Conservation (phyloP, 1,284 basidiomycete species). For the Melampsora americana region DNA sequence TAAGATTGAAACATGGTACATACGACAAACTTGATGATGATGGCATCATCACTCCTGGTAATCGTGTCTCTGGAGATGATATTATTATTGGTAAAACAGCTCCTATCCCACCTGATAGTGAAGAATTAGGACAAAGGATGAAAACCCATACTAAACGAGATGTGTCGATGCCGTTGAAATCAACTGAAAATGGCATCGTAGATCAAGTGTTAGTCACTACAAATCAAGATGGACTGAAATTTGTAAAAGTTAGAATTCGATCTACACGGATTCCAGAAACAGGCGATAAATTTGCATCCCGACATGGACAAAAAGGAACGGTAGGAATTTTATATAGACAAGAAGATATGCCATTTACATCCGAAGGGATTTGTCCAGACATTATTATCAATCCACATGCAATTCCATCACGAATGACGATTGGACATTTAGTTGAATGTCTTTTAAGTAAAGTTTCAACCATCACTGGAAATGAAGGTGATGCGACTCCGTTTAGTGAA, state of each 20-base stretch:
- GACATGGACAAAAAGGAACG: slow-evolving; percentile 99
- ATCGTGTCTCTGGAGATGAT: slow-evolving; percentile 91
- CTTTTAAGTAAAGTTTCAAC: slow-evolving; percentile 93
- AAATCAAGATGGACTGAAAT: slow-evolving; percentile 92
- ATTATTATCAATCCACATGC: slow-evolving; percentile 99
- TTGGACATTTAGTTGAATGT: slow-evolving; percentile 99
- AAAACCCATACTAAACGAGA: slow-evolving; percentile 86
- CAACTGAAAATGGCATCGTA: slow-evolving; percentile 94
- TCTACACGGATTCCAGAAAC: slow-evolving; percentile 95
- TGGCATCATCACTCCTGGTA: slow-evolving; percentile 90
- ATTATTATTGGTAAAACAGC: slow-evolving; percentile 99
- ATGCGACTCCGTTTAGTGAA: slow-evolving; percentile 97
- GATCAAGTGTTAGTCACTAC: slow-evolving; percentile 97
- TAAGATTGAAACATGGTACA: slow-evolving; percentile 95
- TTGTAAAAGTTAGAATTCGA: slow-evolving; percentile 95
- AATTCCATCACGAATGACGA: slow-evolving; percentile 99
- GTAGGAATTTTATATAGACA: slow-evolving; percentile 98
- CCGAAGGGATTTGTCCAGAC: slow-evolving; percentile 92
- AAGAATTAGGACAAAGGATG: slow-evolving; percentile 92
- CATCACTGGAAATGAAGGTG: slow-evolving; percentile 90
- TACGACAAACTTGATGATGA: slow-evolving; percentile 98
- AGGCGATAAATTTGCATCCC: slow-evolving; percentile 98
- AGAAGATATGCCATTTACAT: slow-evolving; percentile 99
- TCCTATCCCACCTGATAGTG: slow-evolving; percentile 90
- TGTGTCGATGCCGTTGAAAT: slow-evolving; percentile 94